Conservation (phyloP, 371 early-diverging fungal genomes). For the Mortierella sp. region DNA sequence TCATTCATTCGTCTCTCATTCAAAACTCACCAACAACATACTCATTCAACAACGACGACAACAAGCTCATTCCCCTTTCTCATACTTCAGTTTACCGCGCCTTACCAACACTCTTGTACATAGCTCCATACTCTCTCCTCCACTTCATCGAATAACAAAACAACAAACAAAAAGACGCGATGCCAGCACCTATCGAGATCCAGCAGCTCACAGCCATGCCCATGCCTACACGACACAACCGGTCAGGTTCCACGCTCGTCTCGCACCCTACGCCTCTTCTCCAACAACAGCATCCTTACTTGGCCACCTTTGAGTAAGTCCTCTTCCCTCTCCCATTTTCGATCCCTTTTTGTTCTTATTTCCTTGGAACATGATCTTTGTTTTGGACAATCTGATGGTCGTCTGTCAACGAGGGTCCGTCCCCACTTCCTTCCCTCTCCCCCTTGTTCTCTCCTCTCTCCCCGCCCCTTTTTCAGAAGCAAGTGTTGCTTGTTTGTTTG, state of each 20-base stretch:
- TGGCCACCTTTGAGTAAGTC: conserved; percentile 32
- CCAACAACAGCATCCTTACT: conserved; percentile 31
- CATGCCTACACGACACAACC: conserved; percentile 13
- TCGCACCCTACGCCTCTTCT: conserved; percentile 83
- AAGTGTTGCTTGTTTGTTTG: not conserved
- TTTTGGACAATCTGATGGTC: not conserved
- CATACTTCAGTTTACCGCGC: not conserved
- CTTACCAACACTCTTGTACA: not conserved
- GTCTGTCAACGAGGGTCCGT: not conserved
- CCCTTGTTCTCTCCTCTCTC: not conserved
- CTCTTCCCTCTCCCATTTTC: too few relatives aligned
- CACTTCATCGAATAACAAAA: not conserved
- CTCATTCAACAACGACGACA: not conserved
- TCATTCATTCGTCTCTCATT: too few relatives aligned
- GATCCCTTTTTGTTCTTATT: not conserved
- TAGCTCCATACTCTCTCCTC: not conserved
- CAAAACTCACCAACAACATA: too few relatives aligned
- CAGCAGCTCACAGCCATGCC: conserved; percentile 8
- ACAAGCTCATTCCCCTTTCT: not conserved
- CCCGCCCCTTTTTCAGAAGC: not conserved
- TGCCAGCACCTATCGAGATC: conserved; percentile 54
- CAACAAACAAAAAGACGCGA: not conserved
- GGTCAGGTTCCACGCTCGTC: not conserved
- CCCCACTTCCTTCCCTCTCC: not conserved
- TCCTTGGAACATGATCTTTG: not conserved